Base-by-base conservation (phyloP, 2,329 filamentous ascomycete species). In the Botryotinia calthae region DNA sequence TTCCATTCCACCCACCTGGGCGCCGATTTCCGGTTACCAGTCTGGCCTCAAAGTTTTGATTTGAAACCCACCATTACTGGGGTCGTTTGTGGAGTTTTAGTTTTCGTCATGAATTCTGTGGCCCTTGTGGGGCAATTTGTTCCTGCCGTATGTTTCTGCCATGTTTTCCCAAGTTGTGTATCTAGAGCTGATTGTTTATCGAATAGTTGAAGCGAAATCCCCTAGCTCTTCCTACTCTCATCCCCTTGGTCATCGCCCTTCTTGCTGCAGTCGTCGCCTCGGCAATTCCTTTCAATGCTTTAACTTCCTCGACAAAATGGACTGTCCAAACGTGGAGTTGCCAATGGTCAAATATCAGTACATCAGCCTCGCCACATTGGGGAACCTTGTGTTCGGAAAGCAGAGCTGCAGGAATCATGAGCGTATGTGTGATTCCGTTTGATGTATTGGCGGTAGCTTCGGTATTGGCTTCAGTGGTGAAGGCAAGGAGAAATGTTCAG, bases 281-380 rank as follows among this genome's bases (percentile, higher is more conserved):
- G 78, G 82, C 84, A 69, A 85, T 90, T 80, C 89, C 87, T 80
- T 90, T 89, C 78, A 83, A 83, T 71, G 83, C 87, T 79, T 87
- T 89, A 76, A 80, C 84, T 28, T 89, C 88, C 5, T 81, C 81
- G 22, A 83, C 82, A 14, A 82, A 82, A 73, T 87, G 89, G 78
- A 88, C 87, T 10, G 81, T 90, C 18, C 83, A 89, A 78, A 89
- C 87, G 80, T 91, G 89, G 89, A 87, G 85, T 58, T 91, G 89
- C 80, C 87, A 87, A 75, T 91, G 89, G 88, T 81, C 82, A 14
- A 77, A 82, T 34, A 82, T 89, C n/a, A 80, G 81, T 74, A 89
- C 90, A 87, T 76, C 78, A 25, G 78, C 82, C 51, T 81, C 84
- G 74, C 88, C 89, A 44, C 83, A 87, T 77, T 91, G 89, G 78